Percentiles rank a stretch among this genome's conserved stretches.
phyloP scores from a whole-genome alignment of 1,284 basidiomycete genomes.

The Apiotrichum akiyoshidainum region DNA sequence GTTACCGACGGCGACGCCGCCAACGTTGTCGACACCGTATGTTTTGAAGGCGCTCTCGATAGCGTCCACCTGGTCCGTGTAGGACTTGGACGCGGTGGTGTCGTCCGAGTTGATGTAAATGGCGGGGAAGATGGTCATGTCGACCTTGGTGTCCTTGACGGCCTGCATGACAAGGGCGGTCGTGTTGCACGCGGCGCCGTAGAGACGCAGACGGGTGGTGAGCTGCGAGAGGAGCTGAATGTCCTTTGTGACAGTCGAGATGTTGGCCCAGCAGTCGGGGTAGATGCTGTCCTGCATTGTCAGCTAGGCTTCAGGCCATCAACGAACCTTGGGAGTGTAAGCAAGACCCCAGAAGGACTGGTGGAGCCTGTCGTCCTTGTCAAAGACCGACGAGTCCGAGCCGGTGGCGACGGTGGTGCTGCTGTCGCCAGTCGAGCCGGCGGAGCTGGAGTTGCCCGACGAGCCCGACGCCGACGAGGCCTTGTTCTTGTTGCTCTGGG shows the following conservation, averaged over 20 bases:
- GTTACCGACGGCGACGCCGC: constrained; percentile 59
- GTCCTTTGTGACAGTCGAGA: constrained; percentile 51
- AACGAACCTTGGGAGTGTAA: constrained; percentile 60
- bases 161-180: constrained; percentile 64
- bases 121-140: constrained; percentile 81
- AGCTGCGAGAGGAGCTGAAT: constrained; percentile 50
- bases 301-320: not conserved
- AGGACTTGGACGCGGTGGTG: constrained; percentile 53
- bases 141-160: constrained; percentile 80
- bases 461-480: not conserved
- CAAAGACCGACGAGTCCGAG: constrained; percentile 64
- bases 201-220: constrained; percentile 46
- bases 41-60: constrained; percentile 63
- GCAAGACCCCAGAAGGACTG: constrained; percentile 69
- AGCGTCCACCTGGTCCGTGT: constrained; percentile 65
- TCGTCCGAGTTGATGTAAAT: constrained; percentile 68
- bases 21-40: constrained; percentile 74
- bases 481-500: constrained; percentile 26
- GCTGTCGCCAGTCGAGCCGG: constrained; percentile 8
- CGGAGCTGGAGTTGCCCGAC: not conserved
- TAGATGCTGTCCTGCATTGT: not conserved
- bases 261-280: not conserved
- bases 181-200: constrained; percentile 55
- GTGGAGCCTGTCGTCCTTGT: constrained; percentile 61
- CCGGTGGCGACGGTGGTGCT: constrained; percentile 9